Conservation (phyloP, 1,284 basidiomycete species). For the Fistulinella cinereoalba region DNA sequence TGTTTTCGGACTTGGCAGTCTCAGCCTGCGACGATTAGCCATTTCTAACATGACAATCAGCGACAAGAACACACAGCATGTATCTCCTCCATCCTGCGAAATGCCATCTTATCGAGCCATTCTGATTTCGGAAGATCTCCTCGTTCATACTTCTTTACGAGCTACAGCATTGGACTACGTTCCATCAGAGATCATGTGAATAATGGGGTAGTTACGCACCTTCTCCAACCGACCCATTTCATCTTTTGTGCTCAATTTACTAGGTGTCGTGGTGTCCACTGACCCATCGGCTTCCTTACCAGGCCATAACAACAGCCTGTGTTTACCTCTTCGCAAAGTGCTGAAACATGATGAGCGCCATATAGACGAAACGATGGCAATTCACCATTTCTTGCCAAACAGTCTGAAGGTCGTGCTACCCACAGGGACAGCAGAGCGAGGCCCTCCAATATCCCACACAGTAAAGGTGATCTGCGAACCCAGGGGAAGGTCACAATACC, state of each 20-base stretch:
- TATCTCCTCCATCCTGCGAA: slow-evolving; percentile 90
- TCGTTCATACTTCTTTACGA: slow-evolving; percentile 95
- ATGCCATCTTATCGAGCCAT: slow-evolving; percentile 93
- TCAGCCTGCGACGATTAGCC: slow-evolving; percentile 56
- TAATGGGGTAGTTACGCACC: slow-evolving; percentile 43
- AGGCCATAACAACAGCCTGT: slow-evolving; percentile 83
- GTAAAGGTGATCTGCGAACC: slow-evolving; percentile 91
- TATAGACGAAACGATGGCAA: slow-evolving; percentile 14
- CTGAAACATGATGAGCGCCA: slow-evolving; percentile 40
- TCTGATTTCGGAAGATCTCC: slow-evolving; percentile 93
- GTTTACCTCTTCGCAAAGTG: slow-evolving; percentile 88
- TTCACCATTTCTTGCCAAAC: slow-evolving; percentile 87
- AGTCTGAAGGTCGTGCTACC: slow-evolving; percentile 89
- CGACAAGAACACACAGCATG: slow-evolving; percentile 63
- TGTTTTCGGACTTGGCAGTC: slow-evolving; percentile 82
- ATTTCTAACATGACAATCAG: neutral
- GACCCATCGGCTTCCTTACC: slow-evolving; percentile 84
- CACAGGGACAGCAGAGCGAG: slow-evolving; percentile 71
- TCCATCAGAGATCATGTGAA: neutral
- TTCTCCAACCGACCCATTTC: slow-evolving; percentile 95
- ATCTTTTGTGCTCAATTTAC: slow-evolving; percentile 76
- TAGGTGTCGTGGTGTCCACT: slow-evolving; percentile 79
- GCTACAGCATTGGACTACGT: slow-evolving; percentile 41
- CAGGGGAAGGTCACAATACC: slow-evolving; percentile 87
- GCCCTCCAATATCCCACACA: slow-evolving; percentile 89